Percentiles rank a stretch among this genome's conserved stretches.
Evolutionary conservation across 179 eudicot species (phyloP).

Genomic region (Silene vulgaris): DNA sequence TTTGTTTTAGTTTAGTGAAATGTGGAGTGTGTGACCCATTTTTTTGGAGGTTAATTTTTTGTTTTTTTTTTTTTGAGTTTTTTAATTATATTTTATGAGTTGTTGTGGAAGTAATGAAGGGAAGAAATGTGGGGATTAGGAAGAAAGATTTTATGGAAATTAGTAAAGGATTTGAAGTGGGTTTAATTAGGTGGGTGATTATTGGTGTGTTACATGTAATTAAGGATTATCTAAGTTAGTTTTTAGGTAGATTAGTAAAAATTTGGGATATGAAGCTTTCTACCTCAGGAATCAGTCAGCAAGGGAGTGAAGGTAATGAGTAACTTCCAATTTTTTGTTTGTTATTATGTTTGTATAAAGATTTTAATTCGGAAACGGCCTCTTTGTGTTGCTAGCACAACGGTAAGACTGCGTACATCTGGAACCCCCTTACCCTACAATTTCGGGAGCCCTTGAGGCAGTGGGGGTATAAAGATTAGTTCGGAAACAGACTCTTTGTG

Average conservation of each 20-base stretch:
- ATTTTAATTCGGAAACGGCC: background rate
- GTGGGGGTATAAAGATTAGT: no score
- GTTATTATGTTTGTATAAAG: background rate
- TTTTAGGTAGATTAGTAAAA: slow-evolving; percentile 28
- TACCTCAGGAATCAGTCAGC: slow-evolving; percentile 80
- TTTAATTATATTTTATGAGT: slow-evolving; percentile 8
- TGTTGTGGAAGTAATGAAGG: slow-evolving; percentile 23
- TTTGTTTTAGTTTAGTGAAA: slow-evolving; percentile 25
- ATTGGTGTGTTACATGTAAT: slow-evolving; percentile 26
- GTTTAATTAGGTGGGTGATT: slow-evolving; percentile 36
- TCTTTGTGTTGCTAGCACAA: no score
- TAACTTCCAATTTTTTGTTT: background rate
- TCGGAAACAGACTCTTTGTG: no score
- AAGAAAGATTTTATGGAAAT: slow-evolving; percentile 31
- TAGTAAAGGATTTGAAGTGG: slow-evolving; percentile 30
- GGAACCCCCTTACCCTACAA: no score
- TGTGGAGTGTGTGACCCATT: slow-evolving; percentile 27
- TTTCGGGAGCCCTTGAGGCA: no score
- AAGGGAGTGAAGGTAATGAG: slow-evolving; percentile 63
- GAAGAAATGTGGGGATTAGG: slow-evolving; percentile 36
- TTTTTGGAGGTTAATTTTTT: slow-evolving; percentile 10
- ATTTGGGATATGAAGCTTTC: slow-evolving; percentile 89
- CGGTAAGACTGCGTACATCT: no score
- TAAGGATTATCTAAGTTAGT: slow-evolving; percentile 36
- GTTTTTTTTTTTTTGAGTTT: background rate